Evolutionary conservation across 371 early-diverging fungal species (phyloP).

Genomic region (Rhizomucor pusillus): DNA sequence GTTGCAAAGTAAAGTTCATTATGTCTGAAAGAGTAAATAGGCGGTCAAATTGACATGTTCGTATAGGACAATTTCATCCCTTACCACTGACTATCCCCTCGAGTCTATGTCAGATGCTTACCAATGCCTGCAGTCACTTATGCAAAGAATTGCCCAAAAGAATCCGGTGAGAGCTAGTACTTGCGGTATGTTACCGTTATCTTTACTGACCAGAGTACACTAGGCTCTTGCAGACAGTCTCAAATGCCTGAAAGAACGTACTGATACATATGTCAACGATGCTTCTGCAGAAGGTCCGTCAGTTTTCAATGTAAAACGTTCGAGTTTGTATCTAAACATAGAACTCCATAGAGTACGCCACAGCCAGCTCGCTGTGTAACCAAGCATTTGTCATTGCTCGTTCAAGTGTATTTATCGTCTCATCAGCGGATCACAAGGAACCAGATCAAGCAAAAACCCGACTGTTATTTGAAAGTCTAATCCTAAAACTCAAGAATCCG

Average conservation of each 20-base stretch:
- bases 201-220: no score
- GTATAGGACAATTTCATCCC: conserved; percentile 36
- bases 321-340: no score
- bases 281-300: not conserved
- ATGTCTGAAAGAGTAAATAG: not conserved
- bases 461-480: conserved; percentile 13
- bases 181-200: no score
- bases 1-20: conserved; percentile 35
- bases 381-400: conserved; percentile 36
- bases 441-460: not conserved
- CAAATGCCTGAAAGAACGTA: conserved; percentile 21
- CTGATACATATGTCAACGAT: conserved; percentile 21
- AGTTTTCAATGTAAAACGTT: no score
- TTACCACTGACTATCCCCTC: conserved; percentile 33
- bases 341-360: conserved; percentile 9
- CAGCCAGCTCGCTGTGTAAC: conserved; percentile 24
- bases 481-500: conserved; percentile 5
- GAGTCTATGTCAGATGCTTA: conserved; percentile 18
- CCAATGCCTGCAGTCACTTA: not conserved
- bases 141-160: not conserved
- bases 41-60: not conserved
- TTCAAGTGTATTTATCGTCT: conserved; percentile 17
- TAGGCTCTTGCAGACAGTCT: no score
- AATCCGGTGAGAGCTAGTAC: conserved; percentile 17
- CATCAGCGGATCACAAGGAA: conserved; percentile 6